Evolutionary conservation across 805 yeast genomes (phyloP).

Genomic region (Schwanniomyces pseudopolymorphus): DNA sequence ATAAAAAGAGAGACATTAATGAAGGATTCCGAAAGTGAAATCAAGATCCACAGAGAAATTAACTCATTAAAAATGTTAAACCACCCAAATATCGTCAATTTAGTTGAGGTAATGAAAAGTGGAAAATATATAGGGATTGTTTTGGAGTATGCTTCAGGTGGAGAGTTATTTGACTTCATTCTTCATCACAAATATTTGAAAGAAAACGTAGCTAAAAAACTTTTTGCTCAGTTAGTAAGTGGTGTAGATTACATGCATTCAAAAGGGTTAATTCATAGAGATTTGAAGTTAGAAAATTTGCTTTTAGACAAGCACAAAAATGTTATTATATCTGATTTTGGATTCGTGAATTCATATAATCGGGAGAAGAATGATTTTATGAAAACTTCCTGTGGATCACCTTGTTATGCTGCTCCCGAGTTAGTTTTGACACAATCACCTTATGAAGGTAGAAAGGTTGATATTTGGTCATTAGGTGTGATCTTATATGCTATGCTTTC

Average conservation of each 20-base stretch:
- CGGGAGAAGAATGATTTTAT: conserved; percentile 65
- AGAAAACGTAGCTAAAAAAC: conserved; percentile 79
- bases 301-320: conserved; percentile 83
- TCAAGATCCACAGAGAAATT: conserved; percentile 89
- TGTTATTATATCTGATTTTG: conserved; percentile 86
- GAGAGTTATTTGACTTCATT: conserved; percentile 92
- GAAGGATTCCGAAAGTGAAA: conserved; percentile 80
- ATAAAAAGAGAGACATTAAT: conserved; percentile 88
- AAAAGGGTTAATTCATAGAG: conserved; percentile 78
- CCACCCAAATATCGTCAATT: conserved; percentile 90
- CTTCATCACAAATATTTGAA: conserved; percentile 82
- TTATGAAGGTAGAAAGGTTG: conserved; percentile 90
- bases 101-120: conserved; percentile 90
- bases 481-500: conserved; percentile 95
- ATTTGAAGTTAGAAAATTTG: conserved; percentile 71
- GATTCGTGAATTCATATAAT: conserved; percentile 86
- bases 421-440: conserved; percentile 83
- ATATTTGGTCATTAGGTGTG: conserved; percentile 96
- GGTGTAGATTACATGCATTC: conserved; percentile 91
- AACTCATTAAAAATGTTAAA: conserved; percentile 81
- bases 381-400: conserved; percentile 96
- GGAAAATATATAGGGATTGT: conserved; percentile 96
- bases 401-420: conserved; percentile 99
- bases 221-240: conserved; percentile 89
- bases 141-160: conserved; percentile 95